These are phyloP conservation scores for Udeniomyces megalosporus DNA, from an alignment of 768 basidiomycete species.

Conservation along the genomic window DNA sequence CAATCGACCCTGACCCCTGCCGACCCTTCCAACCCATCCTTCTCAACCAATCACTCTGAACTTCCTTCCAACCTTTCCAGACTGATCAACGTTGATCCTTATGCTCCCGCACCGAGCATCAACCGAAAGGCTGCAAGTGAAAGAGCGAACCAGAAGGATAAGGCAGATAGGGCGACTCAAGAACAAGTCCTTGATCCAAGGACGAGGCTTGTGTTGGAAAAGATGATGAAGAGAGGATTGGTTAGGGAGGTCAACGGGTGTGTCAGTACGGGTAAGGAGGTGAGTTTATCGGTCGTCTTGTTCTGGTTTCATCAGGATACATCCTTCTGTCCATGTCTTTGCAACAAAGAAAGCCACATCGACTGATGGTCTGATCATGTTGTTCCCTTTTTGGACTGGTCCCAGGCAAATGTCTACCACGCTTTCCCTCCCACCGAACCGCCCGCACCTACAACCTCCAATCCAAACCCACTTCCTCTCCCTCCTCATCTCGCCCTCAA, in stretches of 20 bases:
- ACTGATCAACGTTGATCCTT: conserved; percentile 52
- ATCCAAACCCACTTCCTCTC: conserved; percentile 15
- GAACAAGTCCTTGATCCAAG: conserved; percentile 94
- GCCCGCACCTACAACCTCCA: conserved; percentile 12
- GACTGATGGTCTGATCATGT: too few relatives aligned
- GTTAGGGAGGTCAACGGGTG: conserved; percentile 88
- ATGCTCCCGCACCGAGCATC: conserved; percentile 22
- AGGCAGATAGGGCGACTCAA: conserved; percentile 86
- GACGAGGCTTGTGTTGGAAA: conserved; percentile 84
- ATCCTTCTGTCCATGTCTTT: too few relatives aligned
- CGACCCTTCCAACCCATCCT: neutral
- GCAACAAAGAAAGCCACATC: too few relatives aligned
- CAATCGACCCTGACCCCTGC: neutral
- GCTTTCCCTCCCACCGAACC: conserved; percentile 41
- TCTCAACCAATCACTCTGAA: neutral
- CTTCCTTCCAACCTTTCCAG: conserved; percentile 29
- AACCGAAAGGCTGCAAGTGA: conserved; percentile 87
- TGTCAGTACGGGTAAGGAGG: conserved; percentile 96
- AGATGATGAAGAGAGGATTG: conserved; percentile 82
- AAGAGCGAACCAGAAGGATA: conserved; percentile 76
- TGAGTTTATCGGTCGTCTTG: conserved; percentile 26
- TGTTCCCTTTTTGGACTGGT: neutral
- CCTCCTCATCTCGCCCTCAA: conserved; percentile 67
- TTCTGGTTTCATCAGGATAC: neutral
- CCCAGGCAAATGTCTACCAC: conserved; percentile 94